These are phyloP conservation scores for Cryptococcus neoformans DNA, from an alignment of 1,284 basidiomycete species.

Conservation along the genomic window DNA sequence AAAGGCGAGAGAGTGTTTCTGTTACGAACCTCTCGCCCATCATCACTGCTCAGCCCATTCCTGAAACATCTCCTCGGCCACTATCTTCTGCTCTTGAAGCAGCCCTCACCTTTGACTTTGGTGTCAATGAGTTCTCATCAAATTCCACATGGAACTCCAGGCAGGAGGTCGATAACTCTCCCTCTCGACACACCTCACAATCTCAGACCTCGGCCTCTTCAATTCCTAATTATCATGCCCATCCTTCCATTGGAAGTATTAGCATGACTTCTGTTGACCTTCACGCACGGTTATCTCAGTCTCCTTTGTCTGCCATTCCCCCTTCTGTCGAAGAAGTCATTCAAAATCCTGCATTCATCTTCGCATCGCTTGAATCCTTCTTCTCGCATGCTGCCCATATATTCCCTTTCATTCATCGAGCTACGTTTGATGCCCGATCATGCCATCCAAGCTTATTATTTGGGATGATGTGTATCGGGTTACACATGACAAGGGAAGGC, in stretches of 20 bases:
- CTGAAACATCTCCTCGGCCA: not conserved
- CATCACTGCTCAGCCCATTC: not conserved
- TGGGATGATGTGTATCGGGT: slow-evolving; percentile 2
- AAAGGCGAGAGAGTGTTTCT: no score
- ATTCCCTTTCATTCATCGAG: slow-evolving; percentile 6
- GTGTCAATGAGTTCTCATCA: not conserved
- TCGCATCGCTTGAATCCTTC: not conserved
- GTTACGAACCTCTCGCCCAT: not conserved
- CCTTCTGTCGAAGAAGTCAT: not conserved
- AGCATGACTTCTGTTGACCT: not conserved
- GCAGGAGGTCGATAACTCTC: not conserved
- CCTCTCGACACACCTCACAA: not conserved
- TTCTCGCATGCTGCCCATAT: not conserved
- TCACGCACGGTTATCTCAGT: not conserved
- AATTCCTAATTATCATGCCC: not conserved
- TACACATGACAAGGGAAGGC: slow-evolving; percentile 1
- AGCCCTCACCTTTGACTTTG: not conserved
- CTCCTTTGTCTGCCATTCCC: not conserved
- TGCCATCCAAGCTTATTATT: slow-evolving; percentile 3
- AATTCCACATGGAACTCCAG: not conserved
- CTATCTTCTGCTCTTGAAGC: not conserved
- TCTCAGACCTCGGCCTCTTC: not conserved
- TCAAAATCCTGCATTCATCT: not conserved
- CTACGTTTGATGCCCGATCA: slow-evolving; percentile 1
- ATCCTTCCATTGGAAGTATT: not conserved